Base-by-base conservation (phyloP, 106 monocot genomes). In the Iris macrosiphon region DNA sequence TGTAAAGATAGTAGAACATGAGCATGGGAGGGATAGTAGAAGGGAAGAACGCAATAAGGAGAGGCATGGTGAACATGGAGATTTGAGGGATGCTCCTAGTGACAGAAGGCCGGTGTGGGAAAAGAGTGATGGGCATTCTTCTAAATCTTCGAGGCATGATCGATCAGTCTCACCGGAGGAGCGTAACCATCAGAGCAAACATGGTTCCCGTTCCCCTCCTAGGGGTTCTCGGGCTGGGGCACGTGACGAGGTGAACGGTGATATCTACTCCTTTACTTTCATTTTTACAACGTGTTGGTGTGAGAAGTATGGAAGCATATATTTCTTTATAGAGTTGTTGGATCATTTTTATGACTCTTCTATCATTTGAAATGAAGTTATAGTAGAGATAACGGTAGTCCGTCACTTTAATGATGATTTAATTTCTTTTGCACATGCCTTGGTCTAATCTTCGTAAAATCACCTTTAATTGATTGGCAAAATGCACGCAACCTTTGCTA, bases 241-340 rank as follows among this genome's bases (percentile, higher is more conserved):
- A 61, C 86, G 63, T 72, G 79, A 77, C 22, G 89, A 96, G 95
- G 89, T 90, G 70, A 72, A 65, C 72, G 75, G 82, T 81, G 81
- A 84, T 88, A 76, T 93, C 84, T 45, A 56, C 51, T 65, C 49
- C 71, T 52, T 57, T 0, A 25, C 34, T 18, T 43, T 27, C 8
- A 12, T 29, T 50, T 10, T 67, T 22, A 28, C 14, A 38, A 55
- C n/a, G 26, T 40, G 11, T 32, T 45, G 5, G n/a, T 4, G 44
- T 55, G 21, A 12, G 9, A 15, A 11, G 22, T 24, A 10, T 15
- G 13, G 3, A 7, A 31, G n/a, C 3, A 24, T 0, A 28, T n/a
- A 1, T 57, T 57, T 16, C 18, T 52, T 17, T 31, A 7, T 62
- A n/a, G n/a, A n/a, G n/a, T n/a, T n/a, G n/a, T n/a, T n/a, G n/a